Evolutionary conservation across 257 asterid species (phyloP), one percentile per base, ranked within the genome.

Genomic region (Plantago elongata): DNA sequence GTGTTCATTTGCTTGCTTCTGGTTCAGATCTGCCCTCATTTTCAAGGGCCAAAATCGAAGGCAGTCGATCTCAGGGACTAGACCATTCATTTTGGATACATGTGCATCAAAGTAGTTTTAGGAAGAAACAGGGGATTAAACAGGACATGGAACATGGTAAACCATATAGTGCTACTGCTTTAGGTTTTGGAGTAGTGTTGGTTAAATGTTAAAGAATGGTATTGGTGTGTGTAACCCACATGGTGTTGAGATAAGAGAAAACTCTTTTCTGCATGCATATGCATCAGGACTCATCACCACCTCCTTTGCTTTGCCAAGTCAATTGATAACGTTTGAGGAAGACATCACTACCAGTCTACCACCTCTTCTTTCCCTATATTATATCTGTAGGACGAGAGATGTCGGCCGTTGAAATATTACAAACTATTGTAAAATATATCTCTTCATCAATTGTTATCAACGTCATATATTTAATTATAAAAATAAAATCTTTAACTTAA

Each of bases 261-360:
- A 0, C 48, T 34, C 18, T n/a, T 14, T 57, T 57, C 59, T 66
- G 72, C 69, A 64, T 73, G 72, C 66, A 75, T 58, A 54, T 71
- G 66, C 68, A 64, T 62, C 9, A 27, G 1, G 4, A 34, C 4
- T 34, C 0, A 34, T 34, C 40, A 34, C 8, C 40, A 34, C 7
- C 40, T 34, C 5, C 5, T 34, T 70, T 57, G 62, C 56, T 49
- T 61, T 57, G 30, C 62, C 72, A 54, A 22, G 61, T 48, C 54
- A 22, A 13, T 29, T 43, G 16, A 52, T 51, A 29, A 48, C 11
- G 14, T 51, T 43, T 44, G 22, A 52, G 27, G 27, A 37, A 14
- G 17, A 27, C 59, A 34, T 7, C 40, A 34, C 40, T 34, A 34
- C 40, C 27, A 22, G 1, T 2, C 40, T 34, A 34, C 40, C 27